Evolutionary conservation across 805 yeast species (phyloP), one percentile per base, ranked within the genome.

Genomic region (Wickerhamomyces canadensis): DNA sequence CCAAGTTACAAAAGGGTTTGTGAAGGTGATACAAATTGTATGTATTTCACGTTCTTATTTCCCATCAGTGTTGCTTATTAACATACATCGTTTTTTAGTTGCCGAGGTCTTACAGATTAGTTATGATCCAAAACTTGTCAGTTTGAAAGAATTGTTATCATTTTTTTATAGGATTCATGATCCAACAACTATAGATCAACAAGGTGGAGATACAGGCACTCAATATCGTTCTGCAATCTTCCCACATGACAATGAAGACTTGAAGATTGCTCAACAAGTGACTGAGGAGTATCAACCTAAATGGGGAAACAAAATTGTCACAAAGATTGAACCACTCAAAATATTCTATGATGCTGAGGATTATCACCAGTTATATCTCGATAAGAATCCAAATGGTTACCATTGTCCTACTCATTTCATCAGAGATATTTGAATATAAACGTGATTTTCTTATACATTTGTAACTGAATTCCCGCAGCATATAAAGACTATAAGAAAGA

Each of bases 311-410:
- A 64, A 65, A 39, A 81, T 93, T 19, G 82, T 65, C 32, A 89
- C 98, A 1, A 64, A 62, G 31, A 74, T 89, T 36, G 83, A 76
- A 53, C 83, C 85, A 8, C 70, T 87, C 31, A 57, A 66, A 35
- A 68, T 67, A 41, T 93, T 85, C 70, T 82, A 80, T 67, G 96
- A 89, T 55, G 98, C 97, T n/a, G 98, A 91, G 61, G 89, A 80
- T 26, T 91, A 89, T 58, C 98, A 91, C 59, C 98, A 91, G 58
- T 54, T 72, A 43, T 91, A 93, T 58, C 67, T 91, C 51, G 70
- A 72, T 7, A 17, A 17, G 10, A 23, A 16, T 15, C 19, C 31
- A 16, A 5, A 19, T 5, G 32, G 31, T n/a, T 16, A 34, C 13
- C 26, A 34, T 41, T 91, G 98, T 57, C 91, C 96, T 17, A 78